These are phyloP conservation scores for Huntiella decipiens DNA, from an alignment of 2,329 filamentous ascomycete species.

Conservation along the genomic window DNA sequence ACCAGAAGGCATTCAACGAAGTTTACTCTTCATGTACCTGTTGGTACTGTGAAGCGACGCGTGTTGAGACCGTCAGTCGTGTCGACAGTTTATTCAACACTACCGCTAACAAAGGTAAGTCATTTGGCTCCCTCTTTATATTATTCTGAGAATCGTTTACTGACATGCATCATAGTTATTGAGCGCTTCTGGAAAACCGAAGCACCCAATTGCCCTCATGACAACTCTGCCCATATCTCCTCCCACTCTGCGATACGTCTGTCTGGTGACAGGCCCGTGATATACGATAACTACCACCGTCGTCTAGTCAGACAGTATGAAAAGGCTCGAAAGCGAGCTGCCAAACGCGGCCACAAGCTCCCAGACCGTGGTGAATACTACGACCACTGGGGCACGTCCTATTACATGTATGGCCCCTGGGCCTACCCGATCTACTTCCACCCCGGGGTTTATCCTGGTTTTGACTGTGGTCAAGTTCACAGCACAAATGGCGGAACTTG, in stretches of 20 bases:
- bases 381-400: conserved; percentile 34
- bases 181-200: conserved; percentile 31
- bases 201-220: conserved; percentile 29
- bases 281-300: conserved; percentile 14
- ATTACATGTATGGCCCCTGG: conserved; percentile 29
- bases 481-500: conserved; percentile 15
- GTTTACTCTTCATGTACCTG: conserved; percentile 64
- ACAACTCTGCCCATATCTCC: conserved; percentile 50
- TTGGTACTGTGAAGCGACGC: conserved; percentile 59
- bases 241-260: conserved; percentile 46
- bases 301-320: conserved; percentile 36
- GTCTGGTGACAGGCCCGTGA: background rate
- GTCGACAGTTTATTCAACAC: conserved; percentile 20
- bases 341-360: conserved; percentile 26
- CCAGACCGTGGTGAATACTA: conserved; percentile 31
- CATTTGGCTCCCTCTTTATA: background rate
- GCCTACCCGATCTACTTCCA: conserved; percentile 25
- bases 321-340: conserved; percentile 30
- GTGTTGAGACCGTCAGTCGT: conserved; percentile 18
- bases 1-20: conserved; percentile 43
- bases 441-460: conserved; percentile 24
- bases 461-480: conserved; percentile 21
- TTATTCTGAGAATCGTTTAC: too few relatives aligned
- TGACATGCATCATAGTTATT: conserved; percentile 10
- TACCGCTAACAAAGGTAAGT: conserved; percentile 23